These are phyloP conservation scores for Rhizophagus clarus DNA, from an alignment of 192 early-diverging fungal genomes.

Conservation along the genomic window DNA sequence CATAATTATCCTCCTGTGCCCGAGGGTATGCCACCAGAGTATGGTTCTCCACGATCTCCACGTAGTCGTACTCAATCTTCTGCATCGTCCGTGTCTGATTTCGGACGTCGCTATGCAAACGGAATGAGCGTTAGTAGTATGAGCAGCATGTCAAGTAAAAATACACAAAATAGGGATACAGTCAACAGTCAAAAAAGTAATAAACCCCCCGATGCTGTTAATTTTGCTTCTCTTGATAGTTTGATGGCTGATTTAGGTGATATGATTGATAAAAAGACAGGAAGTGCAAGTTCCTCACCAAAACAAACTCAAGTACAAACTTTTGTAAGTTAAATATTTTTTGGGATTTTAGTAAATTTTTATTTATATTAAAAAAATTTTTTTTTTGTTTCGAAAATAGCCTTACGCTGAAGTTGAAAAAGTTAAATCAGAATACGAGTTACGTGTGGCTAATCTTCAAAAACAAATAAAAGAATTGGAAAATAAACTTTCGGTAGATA, in stretches of 20 bases:
- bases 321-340: conserved; percentile 20
- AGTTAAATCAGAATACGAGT: conserved; percentile 64
- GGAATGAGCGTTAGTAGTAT: conserved; percentile 32
- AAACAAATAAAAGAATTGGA: conserved; percentile 71
- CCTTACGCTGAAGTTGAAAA: conserved; percentile 44
- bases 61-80: conserved; percentile 29
- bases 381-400: not conserved
- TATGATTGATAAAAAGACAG: conserved; percentile 44
- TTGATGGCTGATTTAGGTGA: conserved; percentile 76
- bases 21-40: conserved; percentile 17
- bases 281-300: not conserved
- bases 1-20: conserved; percentile 25
- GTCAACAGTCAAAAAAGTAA: conserved; percentile 24
- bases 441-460: conserved; percentile 58
- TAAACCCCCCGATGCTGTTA: conserved; percentile 28
- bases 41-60: conserved; percentile 21
- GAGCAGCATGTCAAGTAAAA: conserved; percentile 28
- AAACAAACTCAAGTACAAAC: not conserved
- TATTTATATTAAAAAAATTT: no score
- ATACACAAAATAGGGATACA: conserved; percentile 23
- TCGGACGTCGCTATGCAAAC: conserved; percentile 27
- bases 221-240: conserved; percentile 69
- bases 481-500: conserved; percentile 51
- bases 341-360: no score
- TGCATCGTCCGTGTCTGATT: conserved; percentile 24